Base-by-base conservation (phyloP, 768 basidiomycete species). In the Boletus rubescentipes region DNA sequence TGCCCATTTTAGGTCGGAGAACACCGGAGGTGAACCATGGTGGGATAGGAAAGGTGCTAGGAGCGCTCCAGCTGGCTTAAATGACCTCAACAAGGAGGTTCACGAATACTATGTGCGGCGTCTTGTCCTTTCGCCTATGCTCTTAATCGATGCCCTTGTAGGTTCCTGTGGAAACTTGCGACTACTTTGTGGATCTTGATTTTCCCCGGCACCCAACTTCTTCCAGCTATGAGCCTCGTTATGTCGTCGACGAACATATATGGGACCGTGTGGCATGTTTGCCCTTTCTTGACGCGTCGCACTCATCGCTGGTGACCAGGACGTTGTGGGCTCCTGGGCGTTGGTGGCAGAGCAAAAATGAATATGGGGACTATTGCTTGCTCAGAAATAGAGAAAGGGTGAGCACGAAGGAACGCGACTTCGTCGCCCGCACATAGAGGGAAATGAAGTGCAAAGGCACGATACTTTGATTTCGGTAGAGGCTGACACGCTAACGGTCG, bases 341-440 rank as follows among this genome's bases (percentile, higher is more conserved):
- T 42, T 72, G 71, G 54, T 91, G 92, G 86, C 81, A 86, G 58
- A 72, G 70, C 23, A 71, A 72, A 59, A 92, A 96, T 66, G 79
- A 79, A 53, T 97, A 81, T 69, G 96, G 96, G 2, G 92, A 98
- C 63, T 97, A 93, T 67, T 97, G 95, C 68, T 67, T 99, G 57
- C 75, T 99, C 56, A 84, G 79, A 69, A 87, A 92, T 59, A 80
- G 69, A 61, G 73, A 66, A 56, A 63, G 46, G 16, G 54, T 73
- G 35, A 38, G 46, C 45, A 49, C 14, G 34, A 72, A 72, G 58
- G 71, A 71, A 47, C 56, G 42, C 5, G 54, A 56, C 18, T 58
- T 62, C 39, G 30, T 55, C 23, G 23, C 56, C 26, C 57, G 35
- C 41, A 49, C 53, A 35, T 18, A 54, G 26, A 16, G 46, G 46